A percentile compares a stretch with the other conserved stretches of the same genome.
Evolutionary conservation across 768 basidiomycete genomes (phyloP).

Genomic region (Podaxis mareebaensis): DNA sequence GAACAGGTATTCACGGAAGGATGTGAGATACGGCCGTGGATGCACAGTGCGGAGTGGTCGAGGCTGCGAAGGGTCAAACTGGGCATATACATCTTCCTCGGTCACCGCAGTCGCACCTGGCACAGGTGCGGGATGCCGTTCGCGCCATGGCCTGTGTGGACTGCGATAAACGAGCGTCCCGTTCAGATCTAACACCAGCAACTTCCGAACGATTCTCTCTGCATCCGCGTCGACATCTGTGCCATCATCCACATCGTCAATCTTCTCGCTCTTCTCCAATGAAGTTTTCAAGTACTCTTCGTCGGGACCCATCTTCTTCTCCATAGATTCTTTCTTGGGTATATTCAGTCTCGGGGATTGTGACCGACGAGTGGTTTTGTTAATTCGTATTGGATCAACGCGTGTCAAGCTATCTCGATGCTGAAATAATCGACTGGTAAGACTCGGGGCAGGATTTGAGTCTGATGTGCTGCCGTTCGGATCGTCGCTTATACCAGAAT

Average conservation of each 20-base stretch:
- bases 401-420: background rate
- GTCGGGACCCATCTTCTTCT: background rate
- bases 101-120: background rate
- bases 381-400: background rate
- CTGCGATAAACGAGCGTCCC: conserved; percentile 71
- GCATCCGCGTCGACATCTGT: background rate
- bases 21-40: conserved; percentile 64
- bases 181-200: conserved; percentile 76
- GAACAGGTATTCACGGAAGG: conserved; percentile 67
- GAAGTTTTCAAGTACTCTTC: conserved; percentile 9
- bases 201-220: conserved; percentile 40
- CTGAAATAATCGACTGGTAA: conserved; percentile 1
- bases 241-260: background rate
- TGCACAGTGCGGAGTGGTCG: conserved; percentile 41
- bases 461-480: background rate
- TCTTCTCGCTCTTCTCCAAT: background rate
- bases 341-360: background rate
- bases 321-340: background rate
- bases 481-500: background rate
- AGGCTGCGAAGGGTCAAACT: conserved; percentile 20
- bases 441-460: background rate
- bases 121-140: background rate
- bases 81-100: conserved; percentile 24
- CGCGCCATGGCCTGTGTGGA: conserved; percentile 29
- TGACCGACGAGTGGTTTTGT: background rate